Percentiles rank a stretch among this genome's conserved stretches.
These are phyloP conservation scores for Candida quercuum DNA, from an alignment of 805 yeast genomes.

Conservation along the genomic window DNA sequence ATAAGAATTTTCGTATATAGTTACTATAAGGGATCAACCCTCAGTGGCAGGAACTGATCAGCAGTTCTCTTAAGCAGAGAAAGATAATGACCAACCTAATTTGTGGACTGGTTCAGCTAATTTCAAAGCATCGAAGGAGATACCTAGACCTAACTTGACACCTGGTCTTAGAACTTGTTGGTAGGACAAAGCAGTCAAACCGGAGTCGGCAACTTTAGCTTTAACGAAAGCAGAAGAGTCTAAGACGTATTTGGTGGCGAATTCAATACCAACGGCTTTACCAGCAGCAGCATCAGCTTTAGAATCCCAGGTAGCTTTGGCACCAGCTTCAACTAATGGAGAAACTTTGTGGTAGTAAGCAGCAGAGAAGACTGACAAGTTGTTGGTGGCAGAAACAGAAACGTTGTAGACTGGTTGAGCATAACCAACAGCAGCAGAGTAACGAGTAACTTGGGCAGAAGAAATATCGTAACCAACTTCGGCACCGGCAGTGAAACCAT, in stretches of 20 bases:
- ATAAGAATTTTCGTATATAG: no score
- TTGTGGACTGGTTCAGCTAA: conserved; percentile 96
- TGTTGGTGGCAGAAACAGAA: conserved; percentile 78
- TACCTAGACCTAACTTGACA: conserved; percentile 94
- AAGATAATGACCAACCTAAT: conserved; percentile 91
- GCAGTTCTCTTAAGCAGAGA: conserved; percentile 63
- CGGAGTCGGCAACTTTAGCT: conserved; percentile 95
- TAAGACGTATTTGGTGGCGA: conserved; percentile 90
- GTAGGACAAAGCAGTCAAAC: conserved; percentile 90
- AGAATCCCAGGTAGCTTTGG: conserved; percentile 94
- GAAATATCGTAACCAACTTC: conserved; percentile 95
- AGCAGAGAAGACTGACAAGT: conserved; percentile 86
- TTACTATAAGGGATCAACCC: no score
- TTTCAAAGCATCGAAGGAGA: conserved; percentile 93
- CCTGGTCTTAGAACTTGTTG: conserved; percentile 94
- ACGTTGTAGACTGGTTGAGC: conserved; percentile 76
- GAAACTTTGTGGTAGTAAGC: conserved; percentile 96
- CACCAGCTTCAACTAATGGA: conserved; percentile 92
- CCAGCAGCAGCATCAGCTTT: conserved; percentile 58
- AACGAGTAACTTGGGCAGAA: conserved; percentile 87
- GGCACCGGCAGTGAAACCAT: conserved; percentile 95
- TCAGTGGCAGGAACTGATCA: neutral
- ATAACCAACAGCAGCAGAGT: conserved; percentile 93
- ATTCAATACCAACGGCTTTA: conserved; percentile 85
- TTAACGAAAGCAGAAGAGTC: conserved; percentile 87